Percentiles rank a stretch among this genome's conserved stretches.
These are phyloP conservation scores for Erodium chrysanthum DNA, from an alignment of 441 rosid genomes.

Conservation along the genomic window DNA sequence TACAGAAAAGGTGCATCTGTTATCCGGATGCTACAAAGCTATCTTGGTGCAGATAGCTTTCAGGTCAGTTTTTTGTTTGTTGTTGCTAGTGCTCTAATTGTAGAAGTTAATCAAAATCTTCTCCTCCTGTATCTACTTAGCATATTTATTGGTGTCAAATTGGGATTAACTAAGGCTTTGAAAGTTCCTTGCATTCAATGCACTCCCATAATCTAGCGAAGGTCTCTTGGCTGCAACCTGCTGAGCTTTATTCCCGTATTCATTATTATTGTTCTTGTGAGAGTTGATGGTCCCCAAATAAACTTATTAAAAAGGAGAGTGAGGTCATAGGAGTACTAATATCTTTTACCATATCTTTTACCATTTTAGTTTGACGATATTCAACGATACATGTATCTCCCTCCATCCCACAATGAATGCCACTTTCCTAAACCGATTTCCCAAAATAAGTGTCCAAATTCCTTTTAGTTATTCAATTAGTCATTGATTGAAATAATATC, in stretches of 20 bases:
- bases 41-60: constrained; percentile 79
- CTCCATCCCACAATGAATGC: background rate
- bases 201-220: background rate
- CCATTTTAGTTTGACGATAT: background rate
- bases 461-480: too few relatives aligned
- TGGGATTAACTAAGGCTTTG: background rate
- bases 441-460: too few relatives aligned
- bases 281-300: background rate
- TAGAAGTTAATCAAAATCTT: background rate
- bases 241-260: background rate
- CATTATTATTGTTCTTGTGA: background rate
- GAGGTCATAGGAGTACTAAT: background rate
- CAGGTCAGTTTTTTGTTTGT: constrained; percentile 46
- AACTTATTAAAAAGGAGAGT: background rate
- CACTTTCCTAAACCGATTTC: too few relatives aligned
- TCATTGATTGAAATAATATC: too few relatives aligned
- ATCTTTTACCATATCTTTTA: background rate
- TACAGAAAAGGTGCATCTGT: constrained; percentile 88
- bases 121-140: background rate
- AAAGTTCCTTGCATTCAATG: background rate
- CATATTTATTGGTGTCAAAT: background rate
- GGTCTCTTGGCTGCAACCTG: background rate
- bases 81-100: background rate
- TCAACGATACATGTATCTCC: background rate
- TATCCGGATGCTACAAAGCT: constrained; percentile 90